Conservation (phyloP, 73 alveolate genomes). For the Paramecium sexaurelia region DNA sequence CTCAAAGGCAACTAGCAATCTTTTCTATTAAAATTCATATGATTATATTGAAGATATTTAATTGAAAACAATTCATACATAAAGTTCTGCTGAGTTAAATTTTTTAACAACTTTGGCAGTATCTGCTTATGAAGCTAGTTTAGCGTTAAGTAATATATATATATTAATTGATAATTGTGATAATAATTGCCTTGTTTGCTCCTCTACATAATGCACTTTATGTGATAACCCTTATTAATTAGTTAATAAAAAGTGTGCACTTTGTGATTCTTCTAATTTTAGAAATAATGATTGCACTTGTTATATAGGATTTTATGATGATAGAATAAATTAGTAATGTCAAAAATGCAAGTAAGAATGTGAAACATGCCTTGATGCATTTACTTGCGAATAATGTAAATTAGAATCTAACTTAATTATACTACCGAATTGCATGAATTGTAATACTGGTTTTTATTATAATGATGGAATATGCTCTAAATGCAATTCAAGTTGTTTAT, state of each 20-base stretch:
- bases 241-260: not conserved
- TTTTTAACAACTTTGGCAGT: not conserved
- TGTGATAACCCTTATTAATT: not conserved
- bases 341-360: not conserved
- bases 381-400: not conserved
- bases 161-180: not conserved
- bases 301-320: not conserved
- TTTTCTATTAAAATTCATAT: not conserved
- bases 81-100: not conserved
- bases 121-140: not conserved
- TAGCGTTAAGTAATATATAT: conserved; percentile 9
- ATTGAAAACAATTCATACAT: not conserved
- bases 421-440: not conserved
- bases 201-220: not conserved
- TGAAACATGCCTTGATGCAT: not conserved
- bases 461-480: not conserved
- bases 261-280: not conserved
- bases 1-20: not conserved
- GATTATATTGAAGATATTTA: conserved; percentile 11
- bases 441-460: not conserved
- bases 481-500: not conserved
- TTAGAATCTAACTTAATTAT: not conserved
- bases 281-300: not conserved
- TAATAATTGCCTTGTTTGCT: not conserved
- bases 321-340: not conserved